Evolutionary conservation across 495 filamentous ascomycete species (phyloP).

Genomic region (Talaromyces ruber): DNA sequence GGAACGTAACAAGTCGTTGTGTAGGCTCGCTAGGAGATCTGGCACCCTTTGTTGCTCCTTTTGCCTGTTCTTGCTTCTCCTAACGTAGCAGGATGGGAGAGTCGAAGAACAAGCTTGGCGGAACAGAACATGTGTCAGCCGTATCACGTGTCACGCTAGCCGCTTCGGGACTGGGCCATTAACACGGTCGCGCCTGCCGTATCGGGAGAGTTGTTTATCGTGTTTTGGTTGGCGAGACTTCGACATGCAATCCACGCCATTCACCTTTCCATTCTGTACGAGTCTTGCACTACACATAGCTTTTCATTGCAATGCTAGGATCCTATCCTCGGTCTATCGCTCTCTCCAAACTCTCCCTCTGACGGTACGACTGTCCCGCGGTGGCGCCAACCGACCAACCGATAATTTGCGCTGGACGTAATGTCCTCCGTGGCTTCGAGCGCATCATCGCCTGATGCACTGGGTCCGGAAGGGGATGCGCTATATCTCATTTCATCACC

Average conservation of each 20-base stretch:
- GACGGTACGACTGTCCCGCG: constrained; percentile 11
- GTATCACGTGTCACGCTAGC: background rate
- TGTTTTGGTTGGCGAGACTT: background rate
- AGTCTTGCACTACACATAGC: background rate
- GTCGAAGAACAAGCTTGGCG: background rate
- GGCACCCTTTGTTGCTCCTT: background rate
- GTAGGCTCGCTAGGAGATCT: background rate
- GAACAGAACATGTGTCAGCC: background rate
- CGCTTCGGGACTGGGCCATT: background rate
- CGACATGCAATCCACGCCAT: background rate
- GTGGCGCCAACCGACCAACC: background rate
- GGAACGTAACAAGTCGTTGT: background rate
- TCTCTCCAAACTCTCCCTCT: constrained; percentile 7
- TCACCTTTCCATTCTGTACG: background rate
- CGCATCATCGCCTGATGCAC: constrained; percentile 37
- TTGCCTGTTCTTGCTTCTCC: too few species aligned
- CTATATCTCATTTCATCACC: constrained; percentile 39
- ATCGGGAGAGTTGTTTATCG: constrained; percentile 8
- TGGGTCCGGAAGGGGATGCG: constrained; percentile 36
- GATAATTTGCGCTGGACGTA: constrained; percentile 7
- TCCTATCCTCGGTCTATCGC: background rate
- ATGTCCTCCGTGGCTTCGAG: constrained; percentile 24
- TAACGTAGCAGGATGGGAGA: background rate
- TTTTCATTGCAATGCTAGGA: background rate
- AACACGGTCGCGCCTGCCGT: constrained; percentile 3